phyloP scores from a whole-genome alignment of 805 yeast species.

The Martiniozyma abietophila region DNA sequence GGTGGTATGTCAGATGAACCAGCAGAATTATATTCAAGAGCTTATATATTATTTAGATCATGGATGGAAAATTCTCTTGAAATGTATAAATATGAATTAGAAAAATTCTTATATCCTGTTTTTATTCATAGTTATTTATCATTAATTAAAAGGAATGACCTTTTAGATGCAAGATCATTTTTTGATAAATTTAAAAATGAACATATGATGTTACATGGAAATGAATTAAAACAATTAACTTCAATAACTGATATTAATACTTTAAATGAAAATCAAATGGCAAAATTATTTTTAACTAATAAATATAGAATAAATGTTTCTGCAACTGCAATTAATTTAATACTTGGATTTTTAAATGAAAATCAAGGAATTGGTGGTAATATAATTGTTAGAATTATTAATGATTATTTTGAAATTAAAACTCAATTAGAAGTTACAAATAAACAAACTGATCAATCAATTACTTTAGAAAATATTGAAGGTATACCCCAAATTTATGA shows the following conservation, averaged over 20 bases:
- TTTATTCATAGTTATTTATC: conserved; percentile 84
- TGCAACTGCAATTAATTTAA: conserved; percentile 73
- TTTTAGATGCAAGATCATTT: conserved; percentile 58
- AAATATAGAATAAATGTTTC: conserved; percentile 71
- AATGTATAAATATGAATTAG: conserved; percentile 80
- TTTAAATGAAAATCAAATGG: conserved; percentile 71
- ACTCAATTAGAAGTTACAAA: conserved; percentile 33
- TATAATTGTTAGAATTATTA: conserved; percentile 72
- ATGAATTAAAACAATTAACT: conserved; percentile 62
- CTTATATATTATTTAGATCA: conserved; percentile 67
- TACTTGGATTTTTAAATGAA: conserved; percentile 81
- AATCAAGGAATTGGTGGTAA: conserved; percentile 91
- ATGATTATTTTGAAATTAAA: conserved; percentile 62
- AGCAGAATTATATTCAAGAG: conserved; percentile 66
- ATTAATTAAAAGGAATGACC: conserved; percentile 54
- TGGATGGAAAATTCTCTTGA: conserved; percentile 93
- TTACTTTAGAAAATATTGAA: conserved; percentile 29
- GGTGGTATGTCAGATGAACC: conserved; percentile 29
- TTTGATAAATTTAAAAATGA: conserved; percentile 67
- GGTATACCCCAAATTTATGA: conserved; percentile 38
- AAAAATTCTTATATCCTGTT: conserved; percentile 81
- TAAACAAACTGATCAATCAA: conserved; percentile 39
- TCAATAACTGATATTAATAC: conserved; percentile 76
- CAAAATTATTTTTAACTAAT: conserved; percentile 62
- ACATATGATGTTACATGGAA: conserved; percentile 66